phyloP scores from a whole-genome alignment of 768 basidiomycete genomes.

The Phanerochaete carnosa region DNA sequence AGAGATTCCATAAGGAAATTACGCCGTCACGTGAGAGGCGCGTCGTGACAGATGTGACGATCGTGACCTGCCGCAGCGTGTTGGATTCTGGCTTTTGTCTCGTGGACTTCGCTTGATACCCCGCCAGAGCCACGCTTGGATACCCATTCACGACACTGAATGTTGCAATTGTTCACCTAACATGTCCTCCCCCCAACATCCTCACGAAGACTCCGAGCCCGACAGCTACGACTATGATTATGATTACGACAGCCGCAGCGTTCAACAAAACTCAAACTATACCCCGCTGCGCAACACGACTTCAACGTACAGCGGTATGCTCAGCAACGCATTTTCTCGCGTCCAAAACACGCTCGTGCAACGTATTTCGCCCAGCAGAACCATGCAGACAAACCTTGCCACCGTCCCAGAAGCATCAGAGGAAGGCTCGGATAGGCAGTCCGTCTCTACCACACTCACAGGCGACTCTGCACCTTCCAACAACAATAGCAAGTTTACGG shows the following conservation, averaged over 20 bases:
- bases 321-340: not conserved
- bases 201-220: not conserved
- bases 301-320: not conserved
- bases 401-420: constrained; percentile 23
- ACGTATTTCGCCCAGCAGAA: constrained; percentile 3
- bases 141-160: not conserved
- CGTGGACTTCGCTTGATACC: not conserved
- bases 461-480: constrained; percentile 9
- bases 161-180: too few relatives aligned
- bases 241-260: not conserved
- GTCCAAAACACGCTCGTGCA: not conserved
- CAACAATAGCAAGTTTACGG: constrained; percentile 9
- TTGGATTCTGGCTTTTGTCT: not conserved
- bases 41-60: not conserved
- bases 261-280: not conserved
- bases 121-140: not conserved
- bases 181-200: not conserved
- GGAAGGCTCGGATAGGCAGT: constrained; percentile 21
- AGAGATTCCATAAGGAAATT: not conserved
- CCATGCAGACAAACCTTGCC: constrained; percentile 8
- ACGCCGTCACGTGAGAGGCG: not conserved
- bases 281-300: not conserved
- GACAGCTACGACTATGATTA: constrained; percentile 6
- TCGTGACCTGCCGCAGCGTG: constrained; percentile 1
- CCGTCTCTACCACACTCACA: constrained; percentile 16